Evolutionary conservation across 129 eudicot genomes (phyloP).

Genomic region (Flaveria bidentis): DNA sequence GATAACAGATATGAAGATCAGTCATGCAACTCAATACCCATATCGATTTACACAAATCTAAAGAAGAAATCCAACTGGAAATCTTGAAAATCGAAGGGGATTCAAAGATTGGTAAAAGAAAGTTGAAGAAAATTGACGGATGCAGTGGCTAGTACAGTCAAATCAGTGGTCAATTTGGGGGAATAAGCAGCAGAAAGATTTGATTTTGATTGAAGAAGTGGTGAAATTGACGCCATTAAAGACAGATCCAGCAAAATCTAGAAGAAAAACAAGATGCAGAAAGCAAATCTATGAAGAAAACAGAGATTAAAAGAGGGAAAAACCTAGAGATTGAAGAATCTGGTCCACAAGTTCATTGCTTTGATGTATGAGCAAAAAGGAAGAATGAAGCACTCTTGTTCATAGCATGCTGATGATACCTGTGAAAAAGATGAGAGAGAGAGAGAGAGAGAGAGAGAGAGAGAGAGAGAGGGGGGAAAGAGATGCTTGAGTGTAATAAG

Average conservation of each 20-base stretch:
- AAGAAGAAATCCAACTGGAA: slow-evolving; percentile 1
- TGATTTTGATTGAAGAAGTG: slow-evolving; percentile 33
- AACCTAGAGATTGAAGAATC: slow-evolving; percentile 44
- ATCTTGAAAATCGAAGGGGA: slow-evolving; percentile 23
- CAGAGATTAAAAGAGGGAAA: slow-evolving; percentile 19
- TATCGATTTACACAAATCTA: slow-evolving; percentile 7
- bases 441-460: slow-evolving; percentile 37
- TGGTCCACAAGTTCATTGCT: slow-evolving; percentile 29
- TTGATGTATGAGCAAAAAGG: slow-evolving; percentile 40
- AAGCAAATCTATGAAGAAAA: slow-evolving; percentile 25
- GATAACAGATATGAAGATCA: slow-evolving; percentile 4
- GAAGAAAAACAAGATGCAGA: slow-evolving; percentile 23
- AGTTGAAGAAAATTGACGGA: slow-evolving; percentile 27
- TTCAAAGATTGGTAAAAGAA: slow-evolving; percentile 34
- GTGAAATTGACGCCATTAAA: background rate
- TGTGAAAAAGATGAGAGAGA: slow-evolving; percentile 40
- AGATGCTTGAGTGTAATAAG: slow-evolving; percentile 36
- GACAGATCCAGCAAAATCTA: slow-evolving; percentile 43
- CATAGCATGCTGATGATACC: slow-evolving; percentile 40
- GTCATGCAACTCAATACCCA: slow-evolving; percentile 29
- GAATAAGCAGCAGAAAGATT: slow-evolving; percentile 10
- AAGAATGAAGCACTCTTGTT: slow-evolving; percentile 32
- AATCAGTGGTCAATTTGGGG: background rate
- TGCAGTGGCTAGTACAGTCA: slow-evolving; percentile 24
- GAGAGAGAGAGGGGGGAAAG: slow-evolving; percentile 22